Evolutionary conservation across 495 filamentous ascomycete genomes (phyloP).

Genomic region (Annulohypoxylon nitens): DNA sequence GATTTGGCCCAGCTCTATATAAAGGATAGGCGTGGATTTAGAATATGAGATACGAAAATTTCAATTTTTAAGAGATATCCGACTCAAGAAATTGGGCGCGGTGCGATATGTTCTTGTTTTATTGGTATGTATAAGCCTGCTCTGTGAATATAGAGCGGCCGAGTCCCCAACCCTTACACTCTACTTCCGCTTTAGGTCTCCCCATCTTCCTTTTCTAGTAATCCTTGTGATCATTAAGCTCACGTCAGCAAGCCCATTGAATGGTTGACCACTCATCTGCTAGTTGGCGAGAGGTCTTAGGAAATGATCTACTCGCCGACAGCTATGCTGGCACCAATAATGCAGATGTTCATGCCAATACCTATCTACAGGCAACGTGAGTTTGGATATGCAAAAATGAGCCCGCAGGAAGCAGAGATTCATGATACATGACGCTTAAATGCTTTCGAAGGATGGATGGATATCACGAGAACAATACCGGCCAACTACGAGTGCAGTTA

Average conservation of each 20-base stretch:
- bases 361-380: neutral
- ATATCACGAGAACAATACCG: neutral
- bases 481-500: neutral
- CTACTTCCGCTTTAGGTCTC: conserved; percentile 63
- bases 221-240: conserved; percentile 64
- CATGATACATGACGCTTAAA: neutral
- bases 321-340: conserved; percentile 69
- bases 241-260: conserved; percentile 66
- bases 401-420: neutral
- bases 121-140: conserved; percentile 18
- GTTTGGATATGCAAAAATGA: neutral
- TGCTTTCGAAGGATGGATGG: neutral
- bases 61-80: conserved; percentile 1
- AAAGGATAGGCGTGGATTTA: conserved; percentile 31
- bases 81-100: neutral
- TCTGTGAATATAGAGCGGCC: conserved; percentile 47
- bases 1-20: conserved; percentile 1
- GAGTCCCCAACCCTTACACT: conserved; percentile 68
- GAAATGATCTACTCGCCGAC: conserved; percentile 65
- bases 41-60: conserved; percentile 26
- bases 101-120: conserved; percentile 5
- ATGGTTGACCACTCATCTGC: conserved; percentile 66
- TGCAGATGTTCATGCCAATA: conserved; percentile 39
- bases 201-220: conserved; percentile 57
- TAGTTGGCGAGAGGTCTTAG: conserved; percentile 68